These are phyloP conservation scores for Aspergillus costaricaensis DNA, from an alignment of 2,329 filamentous ascomycete genomes.

Conservation along the genomic window DNA sequence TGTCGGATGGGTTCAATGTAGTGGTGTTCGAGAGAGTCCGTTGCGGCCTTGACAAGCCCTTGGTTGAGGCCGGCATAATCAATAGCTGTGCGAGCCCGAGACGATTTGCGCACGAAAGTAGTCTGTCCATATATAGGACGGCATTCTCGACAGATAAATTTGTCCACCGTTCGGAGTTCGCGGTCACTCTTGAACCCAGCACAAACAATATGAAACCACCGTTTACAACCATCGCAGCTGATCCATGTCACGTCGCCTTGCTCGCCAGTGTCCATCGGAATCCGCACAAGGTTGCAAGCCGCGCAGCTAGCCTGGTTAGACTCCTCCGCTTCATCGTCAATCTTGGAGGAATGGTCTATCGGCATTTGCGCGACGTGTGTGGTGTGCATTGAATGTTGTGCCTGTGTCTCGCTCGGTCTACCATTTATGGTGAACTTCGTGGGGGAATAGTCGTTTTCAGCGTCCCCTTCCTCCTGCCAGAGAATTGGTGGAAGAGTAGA, in stretches of 20 bases:
- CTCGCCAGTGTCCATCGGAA: constrained; percentile 53
- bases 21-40: constrained; percentile 66
- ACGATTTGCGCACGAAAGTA: constrained; percentile 68
- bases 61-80: constrained; percentile 70
- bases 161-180: constrained; percentile 67
- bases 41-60: constrained; percentile 65
- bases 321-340: constrained; percentile 33
- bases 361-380: constrained; percentile 14
- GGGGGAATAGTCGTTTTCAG: constrained; percentile 11
- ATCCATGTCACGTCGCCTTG: constrained; percentile 63
- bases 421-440: constrained; percentile 15
- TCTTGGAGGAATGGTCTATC: constrained; percentile 25
- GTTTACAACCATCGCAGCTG: constrained; percentile 67
- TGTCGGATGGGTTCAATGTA: constrained; percentile 69
- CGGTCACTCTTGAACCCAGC: constrained; percentile 66
- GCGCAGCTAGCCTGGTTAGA: constrained; percentile 54
- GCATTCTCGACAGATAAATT: constrained; percentile 65
- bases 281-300: constrained; percentile 58
- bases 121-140: constrained; percentile 63
- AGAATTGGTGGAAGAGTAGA: constrained; percentile 36
- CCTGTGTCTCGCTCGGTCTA: constrained; percentile 9
- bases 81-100: constrained; percentile 64
- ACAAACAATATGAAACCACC: constrained; percentile 69
- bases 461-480: constrained; percentile 35
- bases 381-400: constrained; percentile 2